These are phyloP conservation scores for Hibiscus mutabilis DNA, from an alignment of 345 rosid genomes.

Conservation along the genomic window DNA sequence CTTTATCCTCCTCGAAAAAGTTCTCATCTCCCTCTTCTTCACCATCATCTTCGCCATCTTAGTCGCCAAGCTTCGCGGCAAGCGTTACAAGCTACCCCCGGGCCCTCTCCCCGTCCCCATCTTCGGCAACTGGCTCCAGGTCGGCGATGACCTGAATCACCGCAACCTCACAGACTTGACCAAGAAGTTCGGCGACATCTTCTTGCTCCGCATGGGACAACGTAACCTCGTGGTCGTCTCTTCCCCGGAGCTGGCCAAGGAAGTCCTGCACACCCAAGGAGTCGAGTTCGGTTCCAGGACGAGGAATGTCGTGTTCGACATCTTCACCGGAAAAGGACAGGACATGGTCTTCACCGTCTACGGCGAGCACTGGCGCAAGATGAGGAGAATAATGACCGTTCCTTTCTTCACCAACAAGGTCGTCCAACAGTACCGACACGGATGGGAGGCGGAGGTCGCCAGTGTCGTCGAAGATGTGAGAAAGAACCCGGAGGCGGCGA, in stretches of 20 bases:
- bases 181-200: constrained; percentile 66
- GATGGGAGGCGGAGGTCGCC: constrained; percentile 68
- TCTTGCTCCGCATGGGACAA: constrained; percentile 94
- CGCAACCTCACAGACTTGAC: constrained; percentile 77
- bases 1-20: constrained; percentile 73
- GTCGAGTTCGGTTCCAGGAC: constrained; percentile 95
- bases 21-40: constrained; percentile 59
- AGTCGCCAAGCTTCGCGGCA: constrained; percentile 81
- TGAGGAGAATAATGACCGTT: constrained; percentile 98
- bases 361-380: constrained; percentile 99
- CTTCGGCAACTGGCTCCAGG: constrained; percentile 99
- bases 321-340: constrained; percentile 95
- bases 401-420: constrained; percentile 98
- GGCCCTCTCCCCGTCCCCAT: constrained; percentile 91
- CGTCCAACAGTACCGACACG: constrained; percentile 66
- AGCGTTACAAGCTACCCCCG: constrained; percentile 77
- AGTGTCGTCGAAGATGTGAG: constrained; percentile 47
- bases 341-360: constrained; percentile 99
- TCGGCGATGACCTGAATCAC: constrained; percentile 95
- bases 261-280: constrained; percentile 82
- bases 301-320: constrained; percentile 89
- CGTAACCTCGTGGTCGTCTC: constrained; percentile 91
- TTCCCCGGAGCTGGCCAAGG: constrained; percentile 80
- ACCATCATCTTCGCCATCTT: constrained; percentile 57
- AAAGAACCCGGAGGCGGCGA: constrained; percentile 62